A percentile compares a stretch with the other conserved stretches of the same genome.
Conservation (phyloP, 768 basidiomycete genomes). For the Lactifluus pinguis region DNA sequence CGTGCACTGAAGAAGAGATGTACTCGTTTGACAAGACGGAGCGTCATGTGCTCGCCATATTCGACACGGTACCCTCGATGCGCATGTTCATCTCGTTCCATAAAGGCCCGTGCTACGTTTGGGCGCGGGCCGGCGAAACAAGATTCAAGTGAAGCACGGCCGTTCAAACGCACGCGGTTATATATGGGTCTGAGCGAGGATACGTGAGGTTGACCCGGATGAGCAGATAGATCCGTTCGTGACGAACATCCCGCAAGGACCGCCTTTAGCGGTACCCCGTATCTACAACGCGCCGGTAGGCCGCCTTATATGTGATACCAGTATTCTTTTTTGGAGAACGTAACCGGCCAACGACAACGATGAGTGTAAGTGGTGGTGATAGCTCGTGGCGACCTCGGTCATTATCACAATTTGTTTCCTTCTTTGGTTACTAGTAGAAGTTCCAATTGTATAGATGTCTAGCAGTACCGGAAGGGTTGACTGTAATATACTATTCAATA, state of each 20-base stretch:
- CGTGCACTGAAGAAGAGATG: constrained; percentile 8
- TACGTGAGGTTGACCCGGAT: constrained; percentile 6
- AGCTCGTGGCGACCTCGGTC: too few relatives aligned
- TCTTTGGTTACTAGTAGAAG: too few relatives aligned
- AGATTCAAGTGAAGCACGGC: neutral
- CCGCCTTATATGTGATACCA: neutral
- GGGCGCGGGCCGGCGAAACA: neutral
- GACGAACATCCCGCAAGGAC: constrained; percentile 1
- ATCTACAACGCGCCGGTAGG: neutral
- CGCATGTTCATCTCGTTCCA: constrained; percentile 16
- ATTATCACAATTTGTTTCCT: too few relatives aligned
- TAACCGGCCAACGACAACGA: too few relatives aligned
- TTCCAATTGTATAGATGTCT: too few relatives aligned
- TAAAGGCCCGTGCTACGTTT: constrained; percentile 6
- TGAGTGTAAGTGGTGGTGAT: too few relatives aligned
- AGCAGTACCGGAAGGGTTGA: too few relatives aligned
- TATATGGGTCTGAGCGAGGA: neutral
- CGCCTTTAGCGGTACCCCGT: constrained; percentile 8
- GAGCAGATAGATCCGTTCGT: constrained; percentile 1
- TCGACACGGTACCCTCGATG: constrained; percentile 11
- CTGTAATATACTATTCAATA: too few relatives aligned
- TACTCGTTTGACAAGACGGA: constrained; percentile 8
- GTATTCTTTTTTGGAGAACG: too few relatives aligned
- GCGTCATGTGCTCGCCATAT: constrained; percentile 11
- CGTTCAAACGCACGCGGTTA: constrained; percentile 4